Conservation (phyloP, 2,329 filamentous ascomycete species). For the Botryosphaeria dothidea region DNA sequence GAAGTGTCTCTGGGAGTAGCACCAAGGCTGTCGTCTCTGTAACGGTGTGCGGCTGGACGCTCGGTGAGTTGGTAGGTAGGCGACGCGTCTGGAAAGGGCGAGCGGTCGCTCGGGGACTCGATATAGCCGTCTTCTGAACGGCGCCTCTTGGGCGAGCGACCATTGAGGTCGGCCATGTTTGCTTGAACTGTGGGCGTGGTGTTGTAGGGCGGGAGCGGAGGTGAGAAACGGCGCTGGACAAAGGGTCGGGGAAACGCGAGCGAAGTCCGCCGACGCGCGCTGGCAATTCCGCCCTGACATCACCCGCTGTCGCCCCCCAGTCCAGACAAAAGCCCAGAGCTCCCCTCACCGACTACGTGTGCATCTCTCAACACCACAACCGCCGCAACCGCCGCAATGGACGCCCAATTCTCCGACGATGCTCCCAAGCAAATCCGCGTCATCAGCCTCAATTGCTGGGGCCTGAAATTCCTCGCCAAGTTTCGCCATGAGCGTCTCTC, state of each 20-base stretch:
- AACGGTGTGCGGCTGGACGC: constrained; percentile 34
- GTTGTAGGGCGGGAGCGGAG: background rate
- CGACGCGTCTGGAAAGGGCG: constrained; percentile 30
- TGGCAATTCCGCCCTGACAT: constrained; percentile 14
- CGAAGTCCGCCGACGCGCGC: background rate
- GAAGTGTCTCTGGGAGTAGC: background rate
- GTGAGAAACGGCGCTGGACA: background rate
- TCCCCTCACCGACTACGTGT: background rate
- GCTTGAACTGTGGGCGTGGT: background rate
- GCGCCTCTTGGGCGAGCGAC: constrained; percentile 33
- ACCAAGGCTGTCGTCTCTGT: constrained; percentile 28
- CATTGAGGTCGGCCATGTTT: constrained; percentile 15
- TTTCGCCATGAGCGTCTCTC: constrained; percentile 74
- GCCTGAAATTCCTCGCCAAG: constrained; percentile 81
- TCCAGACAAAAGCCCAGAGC: constrained; percentile 1
- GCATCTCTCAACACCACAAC: background rate
- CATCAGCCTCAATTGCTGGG: constrained; percentile 95
- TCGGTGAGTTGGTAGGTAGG: constrained; percentile 33
- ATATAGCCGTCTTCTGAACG: constrained; percentile 30
- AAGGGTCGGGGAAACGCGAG: constrained; percentile 10
- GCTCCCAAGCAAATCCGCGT: constrained; percentile 65
- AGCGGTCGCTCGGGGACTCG: constrained; percentile 32
- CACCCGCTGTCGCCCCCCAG: background rate
- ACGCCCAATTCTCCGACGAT: background rate
- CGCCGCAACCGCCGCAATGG: background rate